Conservation (phyloP, 1,284 basidiomycete genomes). For the Naganishia sp. region DNA sequence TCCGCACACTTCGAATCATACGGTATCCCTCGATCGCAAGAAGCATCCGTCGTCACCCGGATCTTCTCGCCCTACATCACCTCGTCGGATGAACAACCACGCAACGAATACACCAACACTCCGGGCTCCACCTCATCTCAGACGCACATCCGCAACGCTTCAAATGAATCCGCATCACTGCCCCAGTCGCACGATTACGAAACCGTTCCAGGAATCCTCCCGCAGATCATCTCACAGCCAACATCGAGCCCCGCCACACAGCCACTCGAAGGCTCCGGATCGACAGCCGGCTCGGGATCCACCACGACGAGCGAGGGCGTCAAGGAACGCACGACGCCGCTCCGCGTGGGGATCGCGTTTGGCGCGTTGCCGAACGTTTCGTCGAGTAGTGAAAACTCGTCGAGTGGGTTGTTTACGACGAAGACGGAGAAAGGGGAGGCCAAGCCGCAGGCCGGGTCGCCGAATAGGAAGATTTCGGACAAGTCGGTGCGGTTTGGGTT, state of each 20-base stretch:
- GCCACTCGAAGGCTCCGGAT: not conserved
- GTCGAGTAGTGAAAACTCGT: constrained; percentile 1
- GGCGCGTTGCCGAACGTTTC: constrained; percentile 15
- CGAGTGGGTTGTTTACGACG: not conserved
- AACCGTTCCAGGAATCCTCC: constrained; percentile 16
- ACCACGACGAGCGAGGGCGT: not conserved
- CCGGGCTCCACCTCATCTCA: not conserved
- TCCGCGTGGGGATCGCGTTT: constrained; percentile 14
- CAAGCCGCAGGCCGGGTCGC: not conserved
- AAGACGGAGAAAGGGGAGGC: not conserved
- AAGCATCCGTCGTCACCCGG: constrained; percentile 13
- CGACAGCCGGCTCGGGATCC: not conserved
- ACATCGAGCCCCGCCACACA: constrained; percentile 1
- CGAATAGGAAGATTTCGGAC: constrained; percentile 9
- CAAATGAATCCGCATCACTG: constrained; percentile 15
- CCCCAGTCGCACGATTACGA: constrained; percentile 24
- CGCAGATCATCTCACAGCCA: not conserved
- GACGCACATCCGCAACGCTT: constrained; percentile 14
- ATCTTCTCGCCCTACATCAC: constrained; percentile 21
- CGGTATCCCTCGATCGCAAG: constrained; percentile 20
- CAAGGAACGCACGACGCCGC: constrained; percentile 13
- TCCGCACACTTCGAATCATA: constrained; percentile 8
- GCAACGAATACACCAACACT: not conserved
- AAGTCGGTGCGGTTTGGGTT: constrained; percentile 22
- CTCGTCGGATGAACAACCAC: constrained; percentile 21